Percentiles rank a stretch among this genome's conserved stretches.
phyloP scores from a whole-genome alignment of 441 rosid genomes.

The Gossypium gossypioides region DNA sequence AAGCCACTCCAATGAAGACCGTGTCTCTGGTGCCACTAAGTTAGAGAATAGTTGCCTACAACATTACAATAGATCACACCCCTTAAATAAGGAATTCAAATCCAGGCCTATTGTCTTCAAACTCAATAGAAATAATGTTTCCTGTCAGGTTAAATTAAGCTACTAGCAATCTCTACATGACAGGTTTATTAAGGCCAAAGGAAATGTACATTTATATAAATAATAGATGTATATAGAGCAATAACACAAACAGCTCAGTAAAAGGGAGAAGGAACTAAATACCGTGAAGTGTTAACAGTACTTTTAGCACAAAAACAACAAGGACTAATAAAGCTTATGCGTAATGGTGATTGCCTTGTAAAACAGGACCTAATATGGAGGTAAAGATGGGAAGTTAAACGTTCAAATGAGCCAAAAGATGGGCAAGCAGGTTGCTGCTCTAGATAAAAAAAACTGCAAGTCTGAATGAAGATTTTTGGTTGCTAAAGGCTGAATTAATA shows the following conservation, averaged over 20 bases:
- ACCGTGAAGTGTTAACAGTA: background rate
- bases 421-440: background rate
- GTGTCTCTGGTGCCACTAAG: constrained; percentile 31
- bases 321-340: background rate
- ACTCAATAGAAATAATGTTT: background rate
- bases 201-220: background rate
- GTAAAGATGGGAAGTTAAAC: background rate
- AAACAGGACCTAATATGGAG: background rate
- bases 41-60: constrained; percentile 48
- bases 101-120: background rate
- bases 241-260: background rate
- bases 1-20: constrained; percentile 64
- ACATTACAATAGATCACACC: constrained; percentile 4
- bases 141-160: background rate
- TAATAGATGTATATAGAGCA: background rate
- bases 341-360: background rate
- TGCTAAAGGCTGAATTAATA: background rate
- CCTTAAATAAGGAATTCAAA: background rate
- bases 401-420: background rate
- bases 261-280: background rate
- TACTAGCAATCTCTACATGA: background rate
- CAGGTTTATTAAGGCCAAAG: background rate
- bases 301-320: background rate
- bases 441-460: background rate
- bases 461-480: background rate